Evolutionary conservation across 164 flowering plant species (phyloP).

Genomic region (Amborella trichopoda): DNA sequence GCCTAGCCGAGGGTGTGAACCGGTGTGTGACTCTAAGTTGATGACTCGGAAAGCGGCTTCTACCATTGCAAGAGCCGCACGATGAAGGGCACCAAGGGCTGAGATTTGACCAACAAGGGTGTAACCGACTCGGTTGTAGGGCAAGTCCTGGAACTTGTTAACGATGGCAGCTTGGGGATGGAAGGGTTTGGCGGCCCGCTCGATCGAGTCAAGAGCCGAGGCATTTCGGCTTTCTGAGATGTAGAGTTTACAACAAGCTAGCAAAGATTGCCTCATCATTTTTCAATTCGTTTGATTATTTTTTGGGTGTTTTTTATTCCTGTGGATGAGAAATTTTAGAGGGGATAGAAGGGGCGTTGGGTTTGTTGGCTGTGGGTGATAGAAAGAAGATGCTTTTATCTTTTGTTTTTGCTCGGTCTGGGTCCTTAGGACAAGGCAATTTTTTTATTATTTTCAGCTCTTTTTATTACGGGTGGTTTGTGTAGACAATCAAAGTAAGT

Average conservation of each 20-base stretch:
- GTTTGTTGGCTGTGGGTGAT: too few species aligned
- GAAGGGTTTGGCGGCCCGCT: conserved; percentile 31
- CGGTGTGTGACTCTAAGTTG: conserved; percentile 46
- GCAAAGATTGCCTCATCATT: conserved; percentile 20
- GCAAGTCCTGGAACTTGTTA: conserved; percentile 53
- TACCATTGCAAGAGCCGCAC: conserved; percentile 47
- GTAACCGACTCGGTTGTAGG: conserved; percentile 47
- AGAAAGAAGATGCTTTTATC: too few species aligned
- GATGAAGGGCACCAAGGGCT: conserved; percentile 37
- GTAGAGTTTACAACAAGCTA: conserved; percentile 58
- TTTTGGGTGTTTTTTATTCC: too few species aligned
- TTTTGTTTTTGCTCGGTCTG: too few species aligned
- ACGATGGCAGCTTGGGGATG: conserved; percentile 36
- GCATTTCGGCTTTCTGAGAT: conserved; percentile 54
- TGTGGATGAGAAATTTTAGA: too few species aligned
- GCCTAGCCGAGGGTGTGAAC: conserved; percentile 71
- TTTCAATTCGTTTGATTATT: conserved; percentile 15
- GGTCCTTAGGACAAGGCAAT: too few species aligned
- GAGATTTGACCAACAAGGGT: conserved; percentile 45
- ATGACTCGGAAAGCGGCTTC: conserved; percentile 47
- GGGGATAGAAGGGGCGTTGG: too few species aligned
- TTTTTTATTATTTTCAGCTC: too few species aligned
- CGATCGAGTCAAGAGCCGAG: conserved; percentile 45
- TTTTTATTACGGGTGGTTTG: too few species aligned
- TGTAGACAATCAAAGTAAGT: too few species aligned